phyloP scores from a whole-genome alignment of 2,329 filamentous ascomycete genomes.

The Fusarium sp. region DNA sequence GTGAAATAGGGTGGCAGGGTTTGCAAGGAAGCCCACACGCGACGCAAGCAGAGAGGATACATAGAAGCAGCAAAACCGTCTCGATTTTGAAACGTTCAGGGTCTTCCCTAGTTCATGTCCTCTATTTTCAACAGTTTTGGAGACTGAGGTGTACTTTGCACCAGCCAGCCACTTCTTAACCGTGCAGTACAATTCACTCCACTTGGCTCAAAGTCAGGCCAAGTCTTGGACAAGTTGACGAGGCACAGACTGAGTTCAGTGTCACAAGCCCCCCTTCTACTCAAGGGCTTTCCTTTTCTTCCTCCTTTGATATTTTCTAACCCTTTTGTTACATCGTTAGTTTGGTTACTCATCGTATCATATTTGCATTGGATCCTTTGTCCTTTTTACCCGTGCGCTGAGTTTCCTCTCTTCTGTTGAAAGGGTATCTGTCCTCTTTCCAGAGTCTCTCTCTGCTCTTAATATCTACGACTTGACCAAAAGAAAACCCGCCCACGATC shows the following conservation, averaged over 20 bases:
- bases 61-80: slow-evolving; percentile 22
- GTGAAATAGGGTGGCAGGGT: slow-evolving; percentile 33
- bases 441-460: slow-evolving; percentile 10
- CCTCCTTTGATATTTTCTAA: slow-evolving; percentile 24
- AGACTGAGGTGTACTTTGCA: not conserved
- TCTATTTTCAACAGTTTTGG: not conserved
- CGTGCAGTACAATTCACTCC: not conserved
- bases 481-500: slow-evolving; percentile 6
- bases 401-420: slow-evolving; percentile 4
- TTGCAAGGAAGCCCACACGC: not conserved
- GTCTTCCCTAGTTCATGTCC: slow-evolving; percentile 1
- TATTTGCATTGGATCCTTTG: slow-evolving; percentile 3
- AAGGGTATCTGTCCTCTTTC: slow-evolving; percentile 8
- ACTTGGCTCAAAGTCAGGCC: not conserved
- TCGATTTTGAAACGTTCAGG: slow-evolving; percentile 11
- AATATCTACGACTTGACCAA: slow-evolving; percentile 4
- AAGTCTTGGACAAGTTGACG: not conserved
- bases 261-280: slow-evolving; percentile 23
- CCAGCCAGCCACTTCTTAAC: slow-evolving; percentile 17
- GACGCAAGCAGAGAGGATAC: not conserved
- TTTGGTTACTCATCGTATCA: slow-evolving; percentile 6
- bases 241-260: slow-evolving; percentile 31
- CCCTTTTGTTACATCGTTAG: slow-evolving; percentile 28
- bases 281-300: slow-evolving; percentile 28
- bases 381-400: slow-evolving; percentile 8